Evolutionary conservation across 768 basidiomycete genomes (phyloP).

Genomic region (Leccinum ochraceum): DNA sequence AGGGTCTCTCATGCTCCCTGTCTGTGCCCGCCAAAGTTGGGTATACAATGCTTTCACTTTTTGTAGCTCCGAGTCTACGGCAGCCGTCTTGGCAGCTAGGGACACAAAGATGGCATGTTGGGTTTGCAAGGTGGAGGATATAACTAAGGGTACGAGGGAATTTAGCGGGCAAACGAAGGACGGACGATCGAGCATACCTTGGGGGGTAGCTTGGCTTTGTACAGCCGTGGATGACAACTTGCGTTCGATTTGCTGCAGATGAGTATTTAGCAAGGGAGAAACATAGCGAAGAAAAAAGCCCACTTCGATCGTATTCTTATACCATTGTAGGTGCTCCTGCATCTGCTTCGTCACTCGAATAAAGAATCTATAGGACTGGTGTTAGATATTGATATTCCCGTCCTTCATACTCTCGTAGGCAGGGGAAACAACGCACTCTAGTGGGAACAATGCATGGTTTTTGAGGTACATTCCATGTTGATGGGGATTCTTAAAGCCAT

Average conservation of each 20-base stretch:
- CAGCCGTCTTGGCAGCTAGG: slow-evolving; percentile 74
- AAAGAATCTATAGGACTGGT: slow-evolving; percentile 55
- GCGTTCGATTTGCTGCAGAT: slow-evolving; percentile 61
- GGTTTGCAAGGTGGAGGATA: slow-evolving; percentile 74
- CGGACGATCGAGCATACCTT: slow-evolving; percentile 46
- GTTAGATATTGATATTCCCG: not conserved
- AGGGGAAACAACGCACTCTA: slow-evolving; percentile 55
- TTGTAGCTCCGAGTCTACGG: slow-evolving; percentile 71
- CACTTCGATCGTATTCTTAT: slow-evolving; percentile 80
- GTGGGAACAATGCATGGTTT: slow-evolving; percentile 77
- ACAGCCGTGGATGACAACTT: slow-evolving; percentile 68
- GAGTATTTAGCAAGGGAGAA: not conserved
- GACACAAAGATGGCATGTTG: slow-evolving; percentile 78
- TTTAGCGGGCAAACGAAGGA: not conserved
- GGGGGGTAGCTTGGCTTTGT: slow-evolving; percentile 70
- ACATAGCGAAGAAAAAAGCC: slow-evolving; percentile 6
- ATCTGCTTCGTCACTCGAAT: slow-evolving; percentile 70
- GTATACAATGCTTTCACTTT: slow-evolving; percentile 75
- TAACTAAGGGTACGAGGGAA: slow-evolving; percentile 43
- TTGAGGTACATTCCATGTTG: slow-evolving; percentile 69
- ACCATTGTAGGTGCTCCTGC: slow-evolving; percentile 72
- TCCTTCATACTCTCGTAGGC: not conserved
- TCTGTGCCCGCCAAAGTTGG: slow-evolving; percentile 76
- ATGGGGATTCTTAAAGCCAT: slow-evolving; percentile 77
- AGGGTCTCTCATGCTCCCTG: slow-evolving; percentile 82